Base-by-base conservation (phyloP, 148 eudicot species). In the Nepenthes mirabilis region DNA sequence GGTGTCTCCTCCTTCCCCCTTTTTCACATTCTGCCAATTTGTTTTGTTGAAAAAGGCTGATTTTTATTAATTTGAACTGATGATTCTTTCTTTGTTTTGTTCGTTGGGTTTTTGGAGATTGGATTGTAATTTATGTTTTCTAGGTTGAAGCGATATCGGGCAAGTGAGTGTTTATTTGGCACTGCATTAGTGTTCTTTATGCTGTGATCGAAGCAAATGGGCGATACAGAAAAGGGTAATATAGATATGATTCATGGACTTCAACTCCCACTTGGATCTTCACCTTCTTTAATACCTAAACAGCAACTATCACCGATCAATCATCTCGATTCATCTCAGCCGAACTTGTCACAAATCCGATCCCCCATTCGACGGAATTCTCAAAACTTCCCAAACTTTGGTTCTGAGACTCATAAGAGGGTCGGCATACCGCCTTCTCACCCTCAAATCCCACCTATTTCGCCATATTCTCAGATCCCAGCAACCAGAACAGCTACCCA, bases 401-500 rank as follows among this genome's bases (percentile, higher is more conserved):
- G 72, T 14, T 65, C 37, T 55, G 95, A 91, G 32, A 70, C 51
- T 59, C 69, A 65, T 14, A 67, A 58, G 62, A 82, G 79, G 70
- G 56, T 51, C 36, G 96, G 96, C 1, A 85, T 88, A 13, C 96
- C 97, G 6, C 90, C 97, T 34, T 79, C 90, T 11, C 84, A 85
- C 53, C 91, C 94, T 34, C 83, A 81, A 64, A 83, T 83, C 34
- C 88, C 96, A 34, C 87, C 93, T 1, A 56, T 81, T 48, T 85
- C 90, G 9, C 97, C 96, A 10, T 85, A 91, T 55, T 85, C 96
- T 2, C 94, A 87, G 72, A 76, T 74, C 68, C 86, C 82, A 0
- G 80, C 59, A 1, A 57, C 70, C 47, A 72, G 91, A 37, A 57
- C 75, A 7, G 67, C 34, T 49, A 9, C 47, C 5, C 69, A 64